Conservation (phyloP, 164 flowering plant genomes). For the Taxillus chinensis region DNA sequence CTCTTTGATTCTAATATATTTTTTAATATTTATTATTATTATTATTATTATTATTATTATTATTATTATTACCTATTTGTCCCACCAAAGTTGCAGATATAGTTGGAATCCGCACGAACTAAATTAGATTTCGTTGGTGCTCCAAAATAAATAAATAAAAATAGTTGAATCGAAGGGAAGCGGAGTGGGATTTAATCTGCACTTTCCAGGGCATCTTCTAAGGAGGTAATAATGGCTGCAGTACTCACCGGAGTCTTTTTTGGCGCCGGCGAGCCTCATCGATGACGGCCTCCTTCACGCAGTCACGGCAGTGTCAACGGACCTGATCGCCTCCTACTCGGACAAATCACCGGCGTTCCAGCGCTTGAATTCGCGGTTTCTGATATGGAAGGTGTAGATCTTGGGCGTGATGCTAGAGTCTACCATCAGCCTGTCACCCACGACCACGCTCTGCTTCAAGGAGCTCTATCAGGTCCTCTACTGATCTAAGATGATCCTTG, state of each 20-base stretch:
- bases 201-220: too few species aligned
- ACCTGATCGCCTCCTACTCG: slow-evolving; percentile 36
- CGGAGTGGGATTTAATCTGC: too few species aligned
- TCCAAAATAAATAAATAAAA: too few species aligned
- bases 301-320: slow-evolving; percentile 31
- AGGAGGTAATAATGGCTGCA: slow-evolving; percentile 62
- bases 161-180: too few species aligned
- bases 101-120: too few species aligned
- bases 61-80: too few species aligned
- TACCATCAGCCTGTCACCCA: slow-evolving; percentile 23
- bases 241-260: slow-evolving; percentile 65
- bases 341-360: slow-evolving; percentile 36
- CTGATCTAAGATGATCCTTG: slow-evolving; percentile 60
- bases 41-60: too few species aligned
- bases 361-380: slow-evolving; percentile 44
- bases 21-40: too few species aligned
- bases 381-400: slow-evolving; percentile 53
- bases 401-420: slow-evolving; percentile 47
- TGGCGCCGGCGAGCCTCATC: slow-evolving; percentile 70
- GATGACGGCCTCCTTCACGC: slow-evolving; percentile 48
- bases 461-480: slow-evolving; percentile 64
- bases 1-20: too few species aligned
- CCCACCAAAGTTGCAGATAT: too few species aligned
- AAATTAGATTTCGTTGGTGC: too few species aligned
- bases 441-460: slow-evolving; percentile 60